phyloP scores from a whole-genome alignment of 208 protist species.

The Leptomonas pyrrhocoris region DNA sequence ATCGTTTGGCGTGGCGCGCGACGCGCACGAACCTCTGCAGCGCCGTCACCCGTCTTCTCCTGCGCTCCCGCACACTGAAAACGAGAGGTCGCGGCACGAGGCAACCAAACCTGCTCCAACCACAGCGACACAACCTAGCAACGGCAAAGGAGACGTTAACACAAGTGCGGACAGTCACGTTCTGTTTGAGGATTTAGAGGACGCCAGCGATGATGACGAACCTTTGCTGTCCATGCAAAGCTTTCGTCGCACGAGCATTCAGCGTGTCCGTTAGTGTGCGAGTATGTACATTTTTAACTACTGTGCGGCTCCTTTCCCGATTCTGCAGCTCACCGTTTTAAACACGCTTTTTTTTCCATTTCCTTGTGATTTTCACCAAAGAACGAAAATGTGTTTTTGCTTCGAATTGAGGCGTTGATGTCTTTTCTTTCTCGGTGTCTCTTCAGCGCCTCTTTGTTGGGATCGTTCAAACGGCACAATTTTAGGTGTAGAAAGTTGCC shows the following conservation, averaged over 20 bases:
- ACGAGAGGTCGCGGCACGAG: background rate
- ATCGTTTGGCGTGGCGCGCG: background rate
- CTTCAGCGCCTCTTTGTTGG: too few species aligned
- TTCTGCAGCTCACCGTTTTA: background rate
- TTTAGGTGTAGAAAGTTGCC: too few species aligned
- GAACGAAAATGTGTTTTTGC: background rate
- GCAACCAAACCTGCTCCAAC: background rate
- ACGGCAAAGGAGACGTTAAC: background rate
- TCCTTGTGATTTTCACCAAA: background rate
- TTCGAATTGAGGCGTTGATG: background rate
- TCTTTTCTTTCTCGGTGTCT: too few species aligned
- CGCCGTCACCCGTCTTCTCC: background rate
- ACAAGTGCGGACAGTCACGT: background rate
- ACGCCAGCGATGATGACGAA: conserved; percentile 40
- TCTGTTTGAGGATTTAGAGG: conserved; percentile 31
- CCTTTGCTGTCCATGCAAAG: conserved; percentile 51
- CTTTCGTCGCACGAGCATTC: conserved; percentile 39
- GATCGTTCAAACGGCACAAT: too few species aligned
- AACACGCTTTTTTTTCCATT: background rate
- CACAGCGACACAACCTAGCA: background rate
- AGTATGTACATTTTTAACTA: conserved; percentile 9
- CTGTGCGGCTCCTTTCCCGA: too few species aligned
- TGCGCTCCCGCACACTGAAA: background rate
- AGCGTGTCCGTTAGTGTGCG: conserved; percentile 27
- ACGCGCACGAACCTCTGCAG: background rate